Evolutionary conservation across 805 yeast species (phyloP).

Genomic region (Cyberlindnera maritima): DNA sequence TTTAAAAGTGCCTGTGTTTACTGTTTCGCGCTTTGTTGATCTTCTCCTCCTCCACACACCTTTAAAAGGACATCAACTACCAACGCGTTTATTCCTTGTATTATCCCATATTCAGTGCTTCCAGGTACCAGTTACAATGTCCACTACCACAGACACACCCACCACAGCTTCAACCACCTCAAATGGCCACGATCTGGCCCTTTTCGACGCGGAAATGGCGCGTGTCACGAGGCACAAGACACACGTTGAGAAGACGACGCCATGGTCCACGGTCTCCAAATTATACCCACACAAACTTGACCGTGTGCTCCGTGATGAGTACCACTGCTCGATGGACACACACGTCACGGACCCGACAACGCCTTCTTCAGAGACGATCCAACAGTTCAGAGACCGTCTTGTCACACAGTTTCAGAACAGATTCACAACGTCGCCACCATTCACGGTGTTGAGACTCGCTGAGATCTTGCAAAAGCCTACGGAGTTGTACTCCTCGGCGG

Average conservation of each 20-base stretch:
- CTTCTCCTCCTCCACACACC: no score
- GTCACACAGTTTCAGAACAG: slow-evolving; percentile 3
- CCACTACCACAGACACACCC: neutral
- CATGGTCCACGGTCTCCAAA: slow-evolving; percentile 1
- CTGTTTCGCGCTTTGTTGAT: no score
- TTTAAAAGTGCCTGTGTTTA: no score
- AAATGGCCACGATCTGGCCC: slow-evolving; percentile 5
- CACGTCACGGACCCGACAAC: slow-evolving; percentile 14
- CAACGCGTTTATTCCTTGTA: no score
- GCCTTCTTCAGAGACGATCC: slow-evolving; percentile 4
- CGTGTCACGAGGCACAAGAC: slow-evolving; percentile 7
- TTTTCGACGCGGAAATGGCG: slow-evolving; percentile 9
- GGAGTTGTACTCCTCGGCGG: slow-evolving; percentile 34
- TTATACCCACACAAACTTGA: slow-evolving; percentile 6
- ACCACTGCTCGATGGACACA: slow-evolving; percentile 1
- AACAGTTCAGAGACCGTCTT: slow-evolving; percentile 9
- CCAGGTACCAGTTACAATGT: no score
- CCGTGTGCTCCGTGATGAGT: slow-evolving; percentile 8
- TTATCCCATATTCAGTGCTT: no score
- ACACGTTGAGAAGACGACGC: neutral
- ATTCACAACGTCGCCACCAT: slow-evolving; percentile 36
- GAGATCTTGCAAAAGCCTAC: slow-evolving; percentile 46
- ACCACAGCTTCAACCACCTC: neutral
- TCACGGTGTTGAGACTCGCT: slow-evolving; percentile 45
- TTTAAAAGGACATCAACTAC: no score